Evolutionary conservation across 345 rosid species (phyloP), one percentile per base, ranked within the genome.

Genomic region (Arabis hirsuta): DNA sequence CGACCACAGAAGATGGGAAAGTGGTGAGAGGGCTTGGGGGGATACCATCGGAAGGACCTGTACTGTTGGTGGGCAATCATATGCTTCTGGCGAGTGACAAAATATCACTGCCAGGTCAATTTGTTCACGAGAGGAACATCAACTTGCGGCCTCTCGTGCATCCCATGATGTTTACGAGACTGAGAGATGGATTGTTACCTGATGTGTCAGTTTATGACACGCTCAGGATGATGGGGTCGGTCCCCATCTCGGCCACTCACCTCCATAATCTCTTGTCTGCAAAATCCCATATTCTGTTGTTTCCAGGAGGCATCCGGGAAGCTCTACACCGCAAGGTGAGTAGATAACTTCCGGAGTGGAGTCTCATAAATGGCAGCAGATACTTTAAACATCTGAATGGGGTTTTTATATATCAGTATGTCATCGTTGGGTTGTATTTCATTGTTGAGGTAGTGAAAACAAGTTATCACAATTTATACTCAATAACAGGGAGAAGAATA

Each of bases 291-390:
- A 84, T 79, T 73, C 65, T 89, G 24, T 79, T 89, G 52, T 89
- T 87, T 74, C 96, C 97, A 3, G 96, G 97, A 65, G 96, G 97
- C 48, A 68, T 71, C 48, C 93, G 93, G 1, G 97, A 91, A 80
- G 93, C 93, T 78, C 77, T 81, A 56, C 96, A 91, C 52, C 67
- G 86, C 38, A 88, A 85, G 90, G 90, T 82, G 51, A 61, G 76
- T 74, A 65, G 52, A 16, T 57, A 36, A 39, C 47, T 42, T n/a
- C 26, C 13, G 7, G 60, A 42, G 32, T 53, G 14, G 46, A 42
- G 68, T 52, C 62, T 45, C 64, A 14, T 34, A 64, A 45, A 45
- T 55, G 71, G 27, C 9, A 45, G 44, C 52, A 73, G 41, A 73
- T 48, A 41, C 38, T 54, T 20, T 38, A 13, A 54, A 20, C 29